Conservation (phyloP, 306 rosid species). For the Potentilla sterilis region DNA sequence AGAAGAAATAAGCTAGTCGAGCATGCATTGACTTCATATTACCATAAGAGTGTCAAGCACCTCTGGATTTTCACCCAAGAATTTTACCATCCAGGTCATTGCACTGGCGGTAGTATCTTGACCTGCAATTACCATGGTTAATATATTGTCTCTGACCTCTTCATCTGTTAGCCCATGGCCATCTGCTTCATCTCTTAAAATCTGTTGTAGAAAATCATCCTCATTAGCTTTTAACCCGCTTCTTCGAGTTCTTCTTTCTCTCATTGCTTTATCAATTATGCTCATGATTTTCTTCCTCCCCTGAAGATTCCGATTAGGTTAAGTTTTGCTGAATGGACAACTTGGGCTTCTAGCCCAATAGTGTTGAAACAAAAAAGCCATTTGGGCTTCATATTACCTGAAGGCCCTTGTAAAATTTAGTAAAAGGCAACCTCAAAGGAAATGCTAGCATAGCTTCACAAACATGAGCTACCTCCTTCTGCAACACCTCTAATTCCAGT, state of each 20-base stretch:
- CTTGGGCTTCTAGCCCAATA: background rate
- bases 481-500: constrained; percentile 40
- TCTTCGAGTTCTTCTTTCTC: constrained; percentile 56
- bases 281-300: constrained; percentile 64
- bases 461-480: constrained; percentile 43
- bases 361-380: background rate
- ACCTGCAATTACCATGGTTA: constrained; percentile 86
- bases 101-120: constrained; percentile 88
- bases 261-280: constrained; percentile 48
- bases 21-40: background rate
- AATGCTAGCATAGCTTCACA: constrained; percentile 81
- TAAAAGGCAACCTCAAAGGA: constrained; percentile 61
- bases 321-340: background rate
- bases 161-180: constrained; percentile 39
- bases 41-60: constrained; percentile 60
- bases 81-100: constrained; percentile 87
- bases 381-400: constrained; percentile 39
- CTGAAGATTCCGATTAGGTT: constrained; percentile 30
- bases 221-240: constrained; percentile 17
- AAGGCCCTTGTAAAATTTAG: constrained; percentile 72
- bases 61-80: constrained; percentile 62
- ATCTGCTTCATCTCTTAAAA: constrained; percentile 32
- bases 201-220: constrained; percentile 61
- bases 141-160: constrained; percentile 76
- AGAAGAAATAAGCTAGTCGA: background rate